Conservation (phyloP, 2,329 filamentous ascomycete genomes). For the Albifimbria verrucaria region DNA sequence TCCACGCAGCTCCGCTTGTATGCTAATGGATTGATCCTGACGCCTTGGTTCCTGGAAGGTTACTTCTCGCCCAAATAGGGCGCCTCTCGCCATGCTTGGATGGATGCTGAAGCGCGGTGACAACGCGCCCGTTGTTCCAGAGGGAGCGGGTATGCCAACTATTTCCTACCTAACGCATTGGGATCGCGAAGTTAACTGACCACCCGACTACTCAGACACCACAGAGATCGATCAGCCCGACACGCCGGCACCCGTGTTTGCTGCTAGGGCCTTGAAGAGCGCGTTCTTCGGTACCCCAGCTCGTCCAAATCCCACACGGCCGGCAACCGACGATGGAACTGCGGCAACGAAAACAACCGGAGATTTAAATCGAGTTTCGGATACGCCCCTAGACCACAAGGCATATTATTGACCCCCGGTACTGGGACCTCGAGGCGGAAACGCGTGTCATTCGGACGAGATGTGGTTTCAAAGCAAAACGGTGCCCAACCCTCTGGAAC, state of each 20-base stretch:
- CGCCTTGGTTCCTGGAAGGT: no score
- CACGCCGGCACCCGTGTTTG: constrained; percentile 65
- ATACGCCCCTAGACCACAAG: constrained; percentile 50
- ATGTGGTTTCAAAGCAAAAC: constrained; percentile 47
- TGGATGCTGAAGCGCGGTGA: constrained; percentile 53
- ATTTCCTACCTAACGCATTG: background rate
- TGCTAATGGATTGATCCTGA: no score
- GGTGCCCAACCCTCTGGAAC: no score
- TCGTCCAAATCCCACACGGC: constrained; percentile 29
- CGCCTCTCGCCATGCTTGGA: constrained; percentile 46
- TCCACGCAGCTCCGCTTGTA: no score
- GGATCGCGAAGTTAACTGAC: background rate
- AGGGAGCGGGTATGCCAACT: constrained; percentile 13
- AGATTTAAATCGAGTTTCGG: constrained; percentile 23
- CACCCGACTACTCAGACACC: constrained; percentile 25
- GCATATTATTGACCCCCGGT: constrained; percentile 63
- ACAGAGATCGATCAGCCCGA: constrained; percentile 57
- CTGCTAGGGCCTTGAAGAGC: constrained; percentile 61
- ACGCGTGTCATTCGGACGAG: constrained; percentile 62
- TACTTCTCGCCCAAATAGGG: background rate
- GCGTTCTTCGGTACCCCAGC: constrained; percentile 61
- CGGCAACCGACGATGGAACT: constrained; percentile 13
- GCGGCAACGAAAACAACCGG: constrained; percentile 18
- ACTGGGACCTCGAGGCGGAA: constrained; percentile 59
- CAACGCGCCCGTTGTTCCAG: constrained; percentile 30